Evolutionary conservation across 1,139 yeast genomes (phyloP), one percentile per base, ranked within the genome.

Genomic region (Petasospora fabianii): DNA sequence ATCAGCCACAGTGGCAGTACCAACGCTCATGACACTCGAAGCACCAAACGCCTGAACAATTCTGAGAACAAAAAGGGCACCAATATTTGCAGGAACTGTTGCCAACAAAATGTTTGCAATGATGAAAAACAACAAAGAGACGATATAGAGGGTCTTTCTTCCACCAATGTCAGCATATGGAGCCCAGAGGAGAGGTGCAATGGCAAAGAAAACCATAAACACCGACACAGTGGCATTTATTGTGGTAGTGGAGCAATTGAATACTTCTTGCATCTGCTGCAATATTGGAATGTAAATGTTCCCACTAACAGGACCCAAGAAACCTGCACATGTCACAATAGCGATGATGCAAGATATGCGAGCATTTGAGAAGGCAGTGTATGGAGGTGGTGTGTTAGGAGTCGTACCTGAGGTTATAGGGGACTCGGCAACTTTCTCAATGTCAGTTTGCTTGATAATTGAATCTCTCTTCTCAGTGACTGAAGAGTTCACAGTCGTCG

Each of bases 151-250:
- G 9, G 65, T 55, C 51, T 77, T 77, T 38, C 84, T 60, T 1
- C 84, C 84, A 7, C 80, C 78, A 45, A 65, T 60, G 51, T 77
- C 84, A 3, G 83, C 77, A 62, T 65, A 68, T 3, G 71, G 62
- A 6, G 76, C 83, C 84, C 79, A 77, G 32, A 71, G 47, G 38
- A 73, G 52, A 1, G 79, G 83, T 0, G 77, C 72, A 35, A 75
- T 56, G 14, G 78, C 77, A 60, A 73, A 75, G 2, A 68, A 69
- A 3, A 64, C 73, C 81, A 77, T 76, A 44, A 77, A 76, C 0
- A 72, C 77, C 0, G 83, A 70, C 0, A 78, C 81, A 0, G 84
- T 76, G 18, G 79, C 79, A 56, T 77, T 75, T 27, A 77, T 73
- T 0, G 69, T 56, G 0, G 76, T 61, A 3, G 66, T 58, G 1